Conservation (phyloP, 495 filamentous ascomycete genomes). For the Neurospora sp. region DNA sequence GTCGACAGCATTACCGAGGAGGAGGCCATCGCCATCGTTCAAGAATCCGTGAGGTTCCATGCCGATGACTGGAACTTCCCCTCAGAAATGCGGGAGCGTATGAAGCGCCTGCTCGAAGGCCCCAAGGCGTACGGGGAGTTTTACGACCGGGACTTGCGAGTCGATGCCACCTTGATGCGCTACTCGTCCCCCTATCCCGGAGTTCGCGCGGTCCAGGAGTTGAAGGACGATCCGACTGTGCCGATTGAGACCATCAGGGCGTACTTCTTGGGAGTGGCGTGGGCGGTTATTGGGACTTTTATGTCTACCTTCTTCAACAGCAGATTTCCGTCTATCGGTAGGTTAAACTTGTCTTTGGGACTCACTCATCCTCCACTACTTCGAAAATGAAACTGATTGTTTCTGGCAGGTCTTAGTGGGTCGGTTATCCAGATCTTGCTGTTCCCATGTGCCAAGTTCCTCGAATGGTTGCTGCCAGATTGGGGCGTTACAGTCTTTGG, state of each 20-base stretch:
- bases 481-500: conserved; percentile 22
- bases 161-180: conserved; percentile 29
- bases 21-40: conserved; percentile 25
- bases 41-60: conserved; percentile 21
- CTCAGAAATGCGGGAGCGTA: conserved; percentile 21
- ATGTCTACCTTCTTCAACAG: conserved; percentile 33
- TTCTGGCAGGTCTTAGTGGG: conserved; percentile 17
- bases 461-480: conserved; percentile 20
- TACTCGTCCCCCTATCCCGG: conserved; percentile 36
- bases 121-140: conserved; percentile 26
- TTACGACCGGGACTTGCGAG: conserved; percentile 27
- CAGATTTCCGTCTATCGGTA: conserved; percentile 26
- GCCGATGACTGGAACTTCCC: conserved; percentile 33
- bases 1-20: conserved; percentile 29
- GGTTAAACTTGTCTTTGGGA: background rate
- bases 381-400: background rate
- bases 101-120: conserved; percentile 18
- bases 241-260: conserved; percentile 30
- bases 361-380: background rate
- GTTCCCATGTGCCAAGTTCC: conserved; percentile 26
- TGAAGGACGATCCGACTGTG: conserved; percentile 20
- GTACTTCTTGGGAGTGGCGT: conserved; percentile 30
- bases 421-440: conserved; percentile 31
- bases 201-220: conserved; percentile 34
- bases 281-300: conserved; percentile 24